Evolutionary conservation across 306 rosid genomes (phyloP), one percentile per base, ranked within the genome.

Genomic region (Ceratonia siliqua): DNA sequence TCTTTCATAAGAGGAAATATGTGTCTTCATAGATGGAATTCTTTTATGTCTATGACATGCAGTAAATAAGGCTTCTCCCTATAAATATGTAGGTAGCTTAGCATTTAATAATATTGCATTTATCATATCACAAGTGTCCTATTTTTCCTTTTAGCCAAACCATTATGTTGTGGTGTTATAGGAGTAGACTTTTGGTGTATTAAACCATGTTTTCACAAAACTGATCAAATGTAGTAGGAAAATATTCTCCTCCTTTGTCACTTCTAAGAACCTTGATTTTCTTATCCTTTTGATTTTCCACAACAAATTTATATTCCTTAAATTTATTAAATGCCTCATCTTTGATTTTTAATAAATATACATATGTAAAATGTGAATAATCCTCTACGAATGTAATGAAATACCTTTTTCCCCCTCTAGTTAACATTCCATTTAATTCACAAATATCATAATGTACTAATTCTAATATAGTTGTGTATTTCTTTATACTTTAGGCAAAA

Each of bases 201-300:
- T 18, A 65, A 42, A 2, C 6, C 32, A 53, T 53, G 15, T 43
- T 43, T 43, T 14, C 49, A 43, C 49, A 43, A 1, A 10, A 43
- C 2, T 14, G 11, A 3, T 36, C 41, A 3, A 36, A 3, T 56
- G 13, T 2, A n/a, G n/a, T n/a, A n/a, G n/a, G n/a, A n/a, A n/a
- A n/a, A n/a, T 24, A n/a, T n/a, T n/a, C n/a, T n/a, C n/a, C n/a
- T n/a, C n/a, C n/a, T n/a, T n/a, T n/a, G n/a, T n/a, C n/a, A n/a
- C n/a, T n/a, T n/a, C n/a, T n/a, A 67, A 67, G 14, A 7, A 32
- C 11, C 24, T 36, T 68, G 49, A 68, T 68, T 49, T 68, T 45
- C 24, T 12, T 70, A 5, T 18, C 9, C 42, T 66, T 66, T 8
- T n/a, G n/a, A n/a, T n/a, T n/a, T n/a, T n/a, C n/a, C n/a, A n/a